These are phyloP conservation scores for Chrysanthemum lavandulifolium DNA, from an alignment of 129 eudicot species.

Conservation along the genomic window DNA sequence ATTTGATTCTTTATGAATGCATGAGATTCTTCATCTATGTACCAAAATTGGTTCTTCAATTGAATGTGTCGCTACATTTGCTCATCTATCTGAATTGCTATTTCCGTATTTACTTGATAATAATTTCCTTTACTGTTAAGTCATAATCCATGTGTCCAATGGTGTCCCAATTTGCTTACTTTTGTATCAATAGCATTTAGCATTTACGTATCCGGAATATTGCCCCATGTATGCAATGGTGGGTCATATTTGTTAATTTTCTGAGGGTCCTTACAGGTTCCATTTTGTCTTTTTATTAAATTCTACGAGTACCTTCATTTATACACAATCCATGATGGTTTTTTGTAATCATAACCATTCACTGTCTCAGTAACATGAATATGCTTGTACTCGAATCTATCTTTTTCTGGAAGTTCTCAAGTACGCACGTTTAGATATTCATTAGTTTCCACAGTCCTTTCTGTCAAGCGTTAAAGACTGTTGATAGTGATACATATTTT, in stretches of 20 bases:
- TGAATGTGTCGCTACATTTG: background rate
- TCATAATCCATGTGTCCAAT: background rate
- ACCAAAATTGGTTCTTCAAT: background rate
- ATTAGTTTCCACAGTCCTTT: background rate
- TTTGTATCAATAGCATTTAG: too few species aligned
- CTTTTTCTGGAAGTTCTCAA: background rate
- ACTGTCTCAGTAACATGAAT: conserved; percentile 2
- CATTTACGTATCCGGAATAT: background rate
- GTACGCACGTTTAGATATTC: too few species aligned
- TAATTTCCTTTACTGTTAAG: background rate
- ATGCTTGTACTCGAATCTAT: background rate
- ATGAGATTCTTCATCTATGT: background rate
- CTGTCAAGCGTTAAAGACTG: background rate
- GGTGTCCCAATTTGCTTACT: too few species aligned
- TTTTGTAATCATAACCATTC: conserved; percentile 12
- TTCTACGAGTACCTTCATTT: conserved; percentile 14
- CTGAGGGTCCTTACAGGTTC: background rate
- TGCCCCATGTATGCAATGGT: conserved; percentile 7
- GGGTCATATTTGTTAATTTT: conserved; percentile 6
- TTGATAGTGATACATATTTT: background rate
- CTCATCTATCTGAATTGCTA: background rate
- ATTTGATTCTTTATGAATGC: too few species aligned
- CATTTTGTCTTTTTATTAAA: background rate
- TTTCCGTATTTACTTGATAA: conserved; percentile 10
- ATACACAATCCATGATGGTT: conserved; percentile 1